phyloP scores from a whole-genome alignment of 805 yeast genomes.

The Wickerhamomyces rabaulensis region DNA sequence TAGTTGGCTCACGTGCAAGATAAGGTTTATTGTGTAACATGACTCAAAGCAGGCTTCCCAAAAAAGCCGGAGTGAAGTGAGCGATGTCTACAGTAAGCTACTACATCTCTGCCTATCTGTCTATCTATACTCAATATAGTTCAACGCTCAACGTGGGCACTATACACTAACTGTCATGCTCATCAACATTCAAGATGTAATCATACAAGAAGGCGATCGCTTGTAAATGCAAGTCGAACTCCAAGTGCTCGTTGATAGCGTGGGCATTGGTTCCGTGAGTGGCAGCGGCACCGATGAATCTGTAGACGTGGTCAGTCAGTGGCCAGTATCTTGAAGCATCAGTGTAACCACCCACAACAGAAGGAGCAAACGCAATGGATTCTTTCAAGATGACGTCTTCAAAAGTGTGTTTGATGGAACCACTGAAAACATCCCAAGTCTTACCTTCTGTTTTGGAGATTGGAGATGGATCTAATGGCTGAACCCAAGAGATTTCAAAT shows the following conservation, averaged over 20 bases:
- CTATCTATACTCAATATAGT: background rate
- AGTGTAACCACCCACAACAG: constrained; percentile 53
- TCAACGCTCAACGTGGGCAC: too few species aligned
- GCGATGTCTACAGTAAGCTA: too few species aligned
- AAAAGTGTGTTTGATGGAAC: constrained; percentile 48
- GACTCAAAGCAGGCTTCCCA: too few species aligned
- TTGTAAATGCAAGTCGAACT: constrained; percentile 54
- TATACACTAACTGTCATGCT: constrained; percentile 1
- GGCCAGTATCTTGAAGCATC: constrained; percentile 59
- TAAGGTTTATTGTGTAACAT: too few species aligned
- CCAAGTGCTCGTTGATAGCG: constrained; percentile 58
- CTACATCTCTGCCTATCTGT: too few species aligned
- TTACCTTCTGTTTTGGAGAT: constrained; percentile 39
- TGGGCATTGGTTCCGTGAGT: constrained; percentile 36
- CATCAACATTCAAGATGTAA: constrained; percentile 26
- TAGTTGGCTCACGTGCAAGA: too few species aligned
- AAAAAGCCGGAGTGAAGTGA: too few species aligned
- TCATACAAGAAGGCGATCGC: constrained; percentile 51
- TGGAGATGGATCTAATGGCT: constrained; percentile 45
- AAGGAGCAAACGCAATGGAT: constrained; percentile 35
- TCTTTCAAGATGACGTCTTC: constrained; percentile 35
- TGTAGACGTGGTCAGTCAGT: constrained; percentile 48
- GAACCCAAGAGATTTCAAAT: constrained; percentile 36
- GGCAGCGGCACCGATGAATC: constrained; percentile 31
- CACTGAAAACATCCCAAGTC: constrained; percentile 52